Base-by-base conservation (phyloP, 2,329 filamentous ascomycete genomes). In the Tolypocladium paradoxum region DNA sequence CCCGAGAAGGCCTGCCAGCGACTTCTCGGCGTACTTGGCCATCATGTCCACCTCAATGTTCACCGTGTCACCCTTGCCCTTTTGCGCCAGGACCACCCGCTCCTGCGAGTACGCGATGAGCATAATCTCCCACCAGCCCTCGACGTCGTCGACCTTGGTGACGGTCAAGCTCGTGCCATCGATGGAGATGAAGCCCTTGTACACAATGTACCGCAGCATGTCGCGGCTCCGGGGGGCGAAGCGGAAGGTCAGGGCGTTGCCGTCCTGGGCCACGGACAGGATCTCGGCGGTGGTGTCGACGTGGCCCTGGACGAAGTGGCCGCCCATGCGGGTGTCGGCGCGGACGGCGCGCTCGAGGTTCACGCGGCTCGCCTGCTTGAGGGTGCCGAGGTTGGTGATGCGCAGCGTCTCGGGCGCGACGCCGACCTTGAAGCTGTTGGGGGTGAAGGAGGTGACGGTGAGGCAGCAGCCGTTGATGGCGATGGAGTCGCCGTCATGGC, bases 301-400 rank as follows among this genome's bases (percentile, higher is more conserved):
- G 70, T 99, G 93, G 40, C 93, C 93, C 73, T 99, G 95, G 34
- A 97, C 92, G 64, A 97, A 96, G 73, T 99, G 93, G 0, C 93
- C 93, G 48, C 95, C 93, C 90, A 99, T 97, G 53, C 93, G 88
- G 47, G 92, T 96, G 63, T 87, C 82, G 5, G 90, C 90, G 20
- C 87, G 86, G 52, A 99, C 91, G 4, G 93, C 92, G 18, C 93
- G 85, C 76, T 99, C 93, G 51, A 99, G 85, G 70, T 99, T 99
- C 59, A 97, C 91, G 24, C 74, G 76, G 56, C 84, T 87, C 43
- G 76, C 76, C 56, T 81, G 67, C 48, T 73, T 70, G 51, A 99
- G 77, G 22, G 75, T 75, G 57, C 91, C 92, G n/a, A 99, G 83
- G 73, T 97, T 95, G 55, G 95, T 99, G 54, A 95, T 83, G 54